phyloP scores from a whole-genome alignment of 163 green algal species.

The Prototheca cutis region DNA sequence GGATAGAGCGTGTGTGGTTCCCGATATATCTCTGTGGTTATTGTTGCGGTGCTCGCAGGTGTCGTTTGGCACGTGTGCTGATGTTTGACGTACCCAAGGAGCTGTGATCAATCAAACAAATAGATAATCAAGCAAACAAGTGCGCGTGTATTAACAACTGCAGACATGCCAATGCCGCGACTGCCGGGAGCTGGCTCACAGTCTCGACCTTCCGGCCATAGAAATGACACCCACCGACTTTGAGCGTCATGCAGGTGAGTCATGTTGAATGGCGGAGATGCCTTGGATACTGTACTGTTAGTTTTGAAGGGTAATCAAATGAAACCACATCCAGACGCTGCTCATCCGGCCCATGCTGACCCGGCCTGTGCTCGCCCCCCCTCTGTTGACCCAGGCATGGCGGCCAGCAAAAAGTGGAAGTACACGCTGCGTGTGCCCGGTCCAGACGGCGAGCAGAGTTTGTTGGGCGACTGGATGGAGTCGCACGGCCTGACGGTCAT shows the following conservation, averaged over 20 bases:
- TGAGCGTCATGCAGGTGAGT: constrained; percentile 46
- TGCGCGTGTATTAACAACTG: background rate
- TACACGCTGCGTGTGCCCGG: constrained; percentile 30
- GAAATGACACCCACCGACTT: constrained; percentile 59
- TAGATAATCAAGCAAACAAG: background rate
- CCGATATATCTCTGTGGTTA: background rate
- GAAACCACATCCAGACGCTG: too few relatives aligned
- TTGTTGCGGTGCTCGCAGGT: too few relatives aligned
- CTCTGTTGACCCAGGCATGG: constrained; percentile 31
- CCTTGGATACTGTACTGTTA: too few relatives aligned
- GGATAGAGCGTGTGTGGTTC: too few relatives aligned
- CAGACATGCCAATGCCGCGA: constrained; percentile 19
- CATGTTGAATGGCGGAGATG: too few relatives aligned
- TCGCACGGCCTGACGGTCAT: constrained; percentile 1
- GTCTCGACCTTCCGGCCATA: constrained; percentile 1
- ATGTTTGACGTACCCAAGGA: too few relatives aligned
- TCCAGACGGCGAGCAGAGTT: constrained; percentile 2
- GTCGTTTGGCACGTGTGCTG: too few relatives aligned
- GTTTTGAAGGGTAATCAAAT: too few relatives aligned
- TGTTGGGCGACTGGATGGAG: constrained; percentile 29
- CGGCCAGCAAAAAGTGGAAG: constrained; percentile 59
- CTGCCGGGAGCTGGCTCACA: constrained; percentile 1
- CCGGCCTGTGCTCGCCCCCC: too few relatives aligned
- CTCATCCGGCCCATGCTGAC: too few relatives aligned
- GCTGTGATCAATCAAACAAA: too few relatives aligned